These are phyloP conservation scores for Colletotrichum siamense DNA, from an alignment of 2,329 filamentous ascomycete genomes.

Conservation along the genomic window DNA sequence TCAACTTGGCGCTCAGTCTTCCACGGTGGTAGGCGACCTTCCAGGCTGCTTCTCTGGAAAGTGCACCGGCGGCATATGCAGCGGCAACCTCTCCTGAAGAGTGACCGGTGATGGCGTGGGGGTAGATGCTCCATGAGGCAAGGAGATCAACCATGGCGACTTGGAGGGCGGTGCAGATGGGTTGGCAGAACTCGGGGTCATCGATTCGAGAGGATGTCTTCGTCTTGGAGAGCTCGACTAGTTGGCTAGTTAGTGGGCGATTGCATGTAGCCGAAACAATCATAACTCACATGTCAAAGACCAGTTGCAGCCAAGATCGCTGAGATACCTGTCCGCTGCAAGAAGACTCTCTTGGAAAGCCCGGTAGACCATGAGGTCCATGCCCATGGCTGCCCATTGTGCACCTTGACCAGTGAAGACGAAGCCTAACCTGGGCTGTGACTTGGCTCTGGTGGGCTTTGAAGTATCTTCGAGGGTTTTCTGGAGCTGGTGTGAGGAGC, in stretches of 20 bases:
- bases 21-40: slow-evolving; percentile 57
- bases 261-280: not conserved
- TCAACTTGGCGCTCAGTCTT: slow-evolving; percentile 24
- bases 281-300: slow-evolving; percentile 12
- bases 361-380: slow-evolving; percentile 28
- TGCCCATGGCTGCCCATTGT: slow-evolving; percentile 29
- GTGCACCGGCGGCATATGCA: slow-evolving; percentile 43
- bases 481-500: not conserved
- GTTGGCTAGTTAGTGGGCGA: not conserved
- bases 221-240: slow-evolving; percentile 25
- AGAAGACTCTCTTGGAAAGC: slow-evolving; percentile 41
- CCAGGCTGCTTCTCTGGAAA: slow-evolving; percentile 48
- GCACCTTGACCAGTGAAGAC: slow-evolving; percentile 34
- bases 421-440: slow-evolving; percentile 14
- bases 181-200: slow-evolving; percentile 47
- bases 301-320: slow-evolving; percentile 33
- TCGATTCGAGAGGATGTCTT: slow-evolving; percentile 37
- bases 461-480: not conserved
- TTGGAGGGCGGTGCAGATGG: slow-evolving; percentile 52
- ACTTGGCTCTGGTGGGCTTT: not conserved
- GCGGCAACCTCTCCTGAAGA: slow-evolving; percentile 55
- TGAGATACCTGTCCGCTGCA: slow-evolving; percentile 36
- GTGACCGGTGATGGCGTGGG: slow-evolving; percentile 47
- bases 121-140: slow-evolving; percentile 43
- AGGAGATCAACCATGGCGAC: slow-evolving; percentile 51